phyloP scores from a whole-genome alignment of 495 filamentous ascomycete species.

The Penicilliopsis zonata region DNA sequence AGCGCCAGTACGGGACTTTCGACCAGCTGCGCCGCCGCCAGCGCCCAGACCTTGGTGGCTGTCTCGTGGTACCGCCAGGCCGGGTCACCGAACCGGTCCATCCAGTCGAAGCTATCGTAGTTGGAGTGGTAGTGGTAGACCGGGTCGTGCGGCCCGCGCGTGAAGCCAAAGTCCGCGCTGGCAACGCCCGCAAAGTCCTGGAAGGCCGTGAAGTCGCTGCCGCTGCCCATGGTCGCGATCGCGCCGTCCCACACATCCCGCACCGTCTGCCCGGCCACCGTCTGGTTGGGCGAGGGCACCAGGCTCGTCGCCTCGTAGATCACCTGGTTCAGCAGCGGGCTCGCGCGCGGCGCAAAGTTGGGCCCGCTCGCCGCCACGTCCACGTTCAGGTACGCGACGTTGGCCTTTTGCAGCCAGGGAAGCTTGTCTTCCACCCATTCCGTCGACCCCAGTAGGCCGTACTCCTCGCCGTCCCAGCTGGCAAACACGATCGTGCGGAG shows the following conservation, averaged over 20 bases:
- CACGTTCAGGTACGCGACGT: slow-evolving; percentile 64
- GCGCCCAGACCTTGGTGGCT: slow-evolving; percentile 44
- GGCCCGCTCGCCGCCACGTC: slow-evolving; percentile 49
- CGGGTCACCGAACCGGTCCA: slow-evolving; percentile 55
- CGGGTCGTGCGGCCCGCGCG: slow-evolving; percentile 23
- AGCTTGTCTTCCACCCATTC: slow-evolving; percentile 77
- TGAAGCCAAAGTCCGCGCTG: slow-evolving; percentile 50
- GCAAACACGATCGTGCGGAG: slow-evolving; percentile 69
- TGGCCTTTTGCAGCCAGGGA: slow-evolving; percentile 66
- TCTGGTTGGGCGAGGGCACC: slow-evolving; percentile 69
- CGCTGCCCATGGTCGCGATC: slow-evolving; percentile 58
- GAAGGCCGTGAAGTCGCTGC: slow-evolving; percentile 66
- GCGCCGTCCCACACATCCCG: slow-evolving; percentile 45
- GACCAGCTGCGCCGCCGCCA: slow-evolving; percentile 32
- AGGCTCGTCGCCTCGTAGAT: slow-evolving; percentile 56
- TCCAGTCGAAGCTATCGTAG: slow-evolving; percentile 67
- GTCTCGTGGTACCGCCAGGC: slow-evolving; percentile 50
- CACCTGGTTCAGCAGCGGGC: slow-evolving; percentile 68
- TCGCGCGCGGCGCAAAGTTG: slow-evolving; percentile 32
- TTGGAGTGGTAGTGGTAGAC: slow-evolving; percentile 73
- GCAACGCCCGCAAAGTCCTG: slow-evolving; percentile 62
- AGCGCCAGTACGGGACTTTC: slow-evolving; percentile 36
- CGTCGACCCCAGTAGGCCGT: slow-evolving; percentile 56
- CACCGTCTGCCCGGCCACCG: slow-evolving; percentile 51
- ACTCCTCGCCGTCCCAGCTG: slow-evolving; percentile 70